phyloP scores from a whole-genome alignment of 2,329 filamentous ascomycete species.

The Sporothrix curviconia region DNA sequence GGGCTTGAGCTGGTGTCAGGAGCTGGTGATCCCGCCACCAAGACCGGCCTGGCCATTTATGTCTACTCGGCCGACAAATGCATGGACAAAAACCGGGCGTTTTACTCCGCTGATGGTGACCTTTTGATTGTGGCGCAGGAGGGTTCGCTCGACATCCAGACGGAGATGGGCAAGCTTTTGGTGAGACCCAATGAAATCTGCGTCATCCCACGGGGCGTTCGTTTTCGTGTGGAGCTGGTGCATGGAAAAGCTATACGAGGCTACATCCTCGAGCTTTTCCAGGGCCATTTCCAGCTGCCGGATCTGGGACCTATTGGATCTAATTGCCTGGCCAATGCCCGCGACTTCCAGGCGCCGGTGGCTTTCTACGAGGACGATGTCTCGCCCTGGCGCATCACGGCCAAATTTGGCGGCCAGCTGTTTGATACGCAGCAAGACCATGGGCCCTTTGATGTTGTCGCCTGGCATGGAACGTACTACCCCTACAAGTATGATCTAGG shows the following conservation, averaged over 20 bases:
- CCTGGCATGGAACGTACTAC: slow-evolving; percentile 75
- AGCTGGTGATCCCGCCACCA: slow-evolving; percentile 71
- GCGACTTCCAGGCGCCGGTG: slow-evolving; percentile 69
- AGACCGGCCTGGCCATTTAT: slow-evolving; percentile 74
- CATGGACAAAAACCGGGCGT: slow-evolving; percentile 69
- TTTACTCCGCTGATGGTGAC: slow-evolving; percentile 80
- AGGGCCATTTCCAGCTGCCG: slow-evolving; percentile 64
- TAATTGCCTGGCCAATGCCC: slow-evolving; percentile 63
- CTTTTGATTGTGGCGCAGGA: slow-evolving; percentile 70
- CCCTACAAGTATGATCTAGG: slow-evolving; percentile 78
- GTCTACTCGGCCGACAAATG: slow-evolving; percentile 72
- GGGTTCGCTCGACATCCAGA: slow-evolving; percentile 67
- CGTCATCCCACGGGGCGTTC: slow-evolving; percentile 66
- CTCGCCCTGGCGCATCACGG: slow-evolving; percentile 44
- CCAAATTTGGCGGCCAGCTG: slow-evolving; percentile 62
- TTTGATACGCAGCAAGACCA: slow-evolving; percentile 61
- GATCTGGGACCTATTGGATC: slow-evolving; percentile 68
- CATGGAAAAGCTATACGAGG: slow-evolving; percentile 49
- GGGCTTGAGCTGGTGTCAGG: slow-evolving; percentile 67
- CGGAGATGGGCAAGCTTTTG: slow-evolving; percentile 66
- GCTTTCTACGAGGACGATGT: slow-evolving; percentile 51
- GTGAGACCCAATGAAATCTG: slow-evolving; percentile 73
- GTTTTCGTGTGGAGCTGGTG: slow-evolving; percentile 62
- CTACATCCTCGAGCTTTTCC: slow-evolving; percentile 69
- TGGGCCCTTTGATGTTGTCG: slow-evolving; percentile 68